Base-by-base conservation (phyloP, 208 protist genomes). In the Leishmania tarentolae region DNA sequence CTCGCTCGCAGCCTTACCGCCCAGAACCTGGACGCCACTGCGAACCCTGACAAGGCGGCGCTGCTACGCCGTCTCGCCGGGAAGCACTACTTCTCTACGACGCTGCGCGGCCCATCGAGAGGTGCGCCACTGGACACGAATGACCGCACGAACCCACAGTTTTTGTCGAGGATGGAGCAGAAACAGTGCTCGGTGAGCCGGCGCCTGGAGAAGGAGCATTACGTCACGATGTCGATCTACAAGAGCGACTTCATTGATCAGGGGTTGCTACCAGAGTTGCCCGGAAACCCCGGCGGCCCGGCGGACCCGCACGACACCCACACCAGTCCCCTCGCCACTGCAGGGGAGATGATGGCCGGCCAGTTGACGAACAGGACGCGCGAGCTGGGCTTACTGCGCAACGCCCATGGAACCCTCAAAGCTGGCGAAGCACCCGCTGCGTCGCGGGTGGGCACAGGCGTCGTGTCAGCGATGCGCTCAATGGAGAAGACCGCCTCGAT, bases 181-280 rank as follows among this genome's bases (percentile, higher is more conserved):
- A 83, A 84, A 37, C 81, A 37, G 42, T 93, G 86, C 71, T 85
- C 78, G 24, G 89, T 95, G 17, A 89, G 90, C 53, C 83, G 84
- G 40, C 89, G 92, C 0, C 76, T 94, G n/a, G 92, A 94, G 76
- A 82, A 93, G 59, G 92, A 97, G 82, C 88, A 90, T 15, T 83
- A 92, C 80, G 91, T 95, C 50, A 89, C 90, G 28, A 89, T 88
- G 84, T 91, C 91, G 80, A 92, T 92, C 28, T 95, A 95, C 83
- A 78, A 87, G 56, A 91, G 85, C 74, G 88, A 95, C 81, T 92
- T 86, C 75, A 79, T 94, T n/a, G 70, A 94, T 74, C 93, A 93
- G 75, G 52, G 76, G n/a, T 73, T 86, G 40, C 85, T 95, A 63
- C 92, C 93, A 63, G 93, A 97, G 81, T 86, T 97, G 52, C 90